Base-by-base conservation (phyloP, 2,329 filamentous ascomycete genomes). In the Leptographium wingfieldii region DNA sequence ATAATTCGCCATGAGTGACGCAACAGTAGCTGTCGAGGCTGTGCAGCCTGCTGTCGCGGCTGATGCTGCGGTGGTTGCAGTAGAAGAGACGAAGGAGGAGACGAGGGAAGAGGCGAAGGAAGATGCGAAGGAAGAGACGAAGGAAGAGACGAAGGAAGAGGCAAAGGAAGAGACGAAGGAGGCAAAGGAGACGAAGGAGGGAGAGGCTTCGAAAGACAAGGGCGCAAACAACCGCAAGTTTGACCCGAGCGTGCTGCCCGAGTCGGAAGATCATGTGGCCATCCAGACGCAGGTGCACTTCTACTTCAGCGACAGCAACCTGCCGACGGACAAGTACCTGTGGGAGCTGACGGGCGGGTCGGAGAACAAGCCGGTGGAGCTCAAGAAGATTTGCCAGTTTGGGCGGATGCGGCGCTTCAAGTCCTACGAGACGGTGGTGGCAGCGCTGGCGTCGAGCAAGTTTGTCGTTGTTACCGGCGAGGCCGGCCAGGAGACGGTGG, bases 321-420 rank as follows among this genome's bases (percentile, higher is more conserved):
- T 99, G 46, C 86, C 87, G 57, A 85, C 84, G 68, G 95, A 99
- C 74, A 88, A 90, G 72, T 95, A 90, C 76, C 81, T 99, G 66
- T 88, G 91, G 77, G 79, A 84, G 64, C 79, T 85, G 68, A 88
- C 90, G 59, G 87, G 85, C 48, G 92, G 92, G 60, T 78, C 82
- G 65, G 80, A 87, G 68, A 96, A 96, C 78, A 87, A 88, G 72
- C 81, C 92, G 52, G 85, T 99, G 46, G 77, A 85, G 27, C 78
- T 99, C 66, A 85, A 85, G 68, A 81, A 85, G 63, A 84, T 99
- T 65, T 84, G 86, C 78, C 85, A 77, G 57, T 99, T 99, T 81
- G 92, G 92, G 76, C 91, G 95, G 72, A 99, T 99, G 95, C 87
- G 85, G 66, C 88, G 86, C 68, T 99, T 97, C 82, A 85, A 94